phyloP scores from a whole-genome alignment of 306 rosid genomes.

The Hylodesmum podocarpum region DNA sequence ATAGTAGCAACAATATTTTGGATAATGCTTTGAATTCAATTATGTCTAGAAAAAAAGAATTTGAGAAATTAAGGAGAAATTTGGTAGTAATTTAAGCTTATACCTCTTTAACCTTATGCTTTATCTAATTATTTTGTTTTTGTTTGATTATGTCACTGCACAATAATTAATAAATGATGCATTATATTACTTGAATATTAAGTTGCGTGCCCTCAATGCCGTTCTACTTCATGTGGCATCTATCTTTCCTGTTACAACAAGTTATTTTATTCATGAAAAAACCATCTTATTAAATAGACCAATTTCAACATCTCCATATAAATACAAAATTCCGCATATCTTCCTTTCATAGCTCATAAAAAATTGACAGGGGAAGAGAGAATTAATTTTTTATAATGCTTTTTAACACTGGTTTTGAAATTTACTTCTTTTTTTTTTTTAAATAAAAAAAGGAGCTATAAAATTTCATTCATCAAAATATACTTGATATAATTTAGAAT shows the following conservation, averaged over 20 bases:
- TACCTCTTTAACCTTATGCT: background rate
- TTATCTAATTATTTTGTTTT: background rate
- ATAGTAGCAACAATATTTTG: background rate
- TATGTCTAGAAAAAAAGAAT: background rate
- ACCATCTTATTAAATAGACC: slow-evolving; percentile 44
- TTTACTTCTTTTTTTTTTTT: too few species aligned
- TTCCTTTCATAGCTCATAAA: slow-evolving; percentile 13
- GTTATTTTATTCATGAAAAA: slow-evolving; percentile 27
- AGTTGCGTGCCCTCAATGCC: slow-evolving; percentile 67
- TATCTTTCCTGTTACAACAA: slow-evolving; percentile 7
- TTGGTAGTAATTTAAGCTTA: background rate
- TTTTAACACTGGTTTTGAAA: too few species aligned
- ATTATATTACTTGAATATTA: slow-evolving; percentile 37
- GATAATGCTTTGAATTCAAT: slow-evolving; percentile 12
- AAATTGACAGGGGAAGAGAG: background rate
- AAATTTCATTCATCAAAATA: too few species aligned
- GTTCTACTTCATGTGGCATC: slow-evolving; percentile 38
- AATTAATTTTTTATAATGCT: too few species aligned
- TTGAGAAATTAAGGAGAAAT: background rate
- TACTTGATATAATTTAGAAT: too few species aligned
- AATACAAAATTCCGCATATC: slow-evolving; percentile 47
- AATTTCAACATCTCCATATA: slow-evolving; percentile 43
- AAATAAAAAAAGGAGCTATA: too few species aligned
- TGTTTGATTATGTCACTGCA: slow-evolving; percentile 16
- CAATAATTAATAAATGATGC: background rate